Conservation (phyloP, 371 early-diverging fungal species). For the Saksenaea vasiformis region DNA sequence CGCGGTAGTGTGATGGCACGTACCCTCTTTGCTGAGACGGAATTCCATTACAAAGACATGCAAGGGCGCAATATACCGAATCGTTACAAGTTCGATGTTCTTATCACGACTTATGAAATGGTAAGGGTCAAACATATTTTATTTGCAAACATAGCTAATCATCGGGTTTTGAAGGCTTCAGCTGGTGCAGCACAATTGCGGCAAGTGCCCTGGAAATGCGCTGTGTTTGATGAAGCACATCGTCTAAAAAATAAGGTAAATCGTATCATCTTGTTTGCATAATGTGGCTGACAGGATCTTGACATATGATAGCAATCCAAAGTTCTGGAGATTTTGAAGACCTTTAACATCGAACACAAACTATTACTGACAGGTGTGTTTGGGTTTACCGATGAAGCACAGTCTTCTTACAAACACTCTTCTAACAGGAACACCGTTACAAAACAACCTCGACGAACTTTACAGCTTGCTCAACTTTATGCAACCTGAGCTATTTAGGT, state of each 20-base stretch:
- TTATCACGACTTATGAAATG: constrained; percentile 91
- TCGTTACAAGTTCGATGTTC: constrained; percentile 78
- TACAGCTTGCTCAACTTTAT: constrained; percentile 93
- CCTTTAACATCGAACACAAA: constrained; percentile 50
- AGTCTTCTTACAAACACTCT: background rate
- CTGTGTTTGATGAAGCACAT: constrained; percentile 97
- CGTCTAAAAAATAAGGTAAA: constrained; percentile 83
- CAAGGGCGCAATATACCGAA: constrained; percentile 51
- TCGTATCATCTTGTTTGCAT: background rate
- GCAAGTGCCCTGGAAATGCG: constrained; percentile 81
- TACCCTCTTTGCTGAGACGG: constrained; percentile 67
- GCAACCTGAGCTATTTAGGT: constrained; percentile 69
- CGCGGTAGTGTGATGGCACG: constrained; percentile 65
- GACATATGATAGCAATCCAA: constrained; percentile 39
- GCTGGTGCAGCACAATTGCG: constrained; percentile 71
- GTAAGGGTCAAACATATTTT: constrained; percentile 28
- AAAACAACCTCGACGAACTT: constrained; percentile 92
- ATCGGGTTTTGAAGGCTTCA: constrained; percentile 37
- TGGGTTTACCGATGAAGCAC: background rate
- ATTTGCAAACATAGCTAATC: background rate
- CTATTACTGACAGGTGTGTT: constrained; percentile 40
- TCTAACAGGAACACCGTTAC: constrained; percentile 75
- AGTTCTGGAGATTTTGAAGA: constrained; percentile 45
- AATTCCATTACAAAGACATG: constrained; percentile 69
- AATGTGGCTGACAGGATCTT: background rate